Evolutionary conservation across 2,329 filamentous ascomycete species (phyloP), one percentile per base, ranked within the genome.

Genomic region (Fusarium sp.): DNA sequence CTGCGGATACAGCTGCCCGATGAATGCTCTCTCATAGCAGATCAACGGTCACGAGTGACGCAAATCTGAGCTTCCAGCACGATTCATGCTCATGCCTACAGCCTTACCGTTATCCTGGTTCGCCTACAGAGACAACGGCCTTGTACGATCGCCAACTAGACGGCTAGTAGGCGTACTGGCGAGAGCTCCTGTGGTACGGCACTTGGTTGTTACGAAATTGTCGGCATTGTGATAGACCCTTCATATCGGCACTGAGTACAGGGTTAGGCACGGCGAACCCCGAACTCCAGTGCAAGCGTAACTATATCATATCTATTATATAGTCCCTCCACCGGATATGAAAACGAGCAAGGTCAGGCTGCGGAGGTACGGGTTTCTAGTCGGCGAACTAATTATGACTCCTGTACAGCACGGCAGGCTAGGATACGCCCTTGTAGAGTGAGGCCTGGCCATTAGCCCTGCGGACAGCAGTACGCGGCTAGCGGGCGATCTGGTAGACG

Each of bases 211-310:
- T 30, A 63, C 65, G 58, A 59, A 64, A 49, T 37, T 54, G 28
- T 64, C 54, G 47, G 62, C 56, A 60, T 62, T 44, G 38, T 38
- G 25, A 43, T 30, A 57, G 42, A 50, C 52, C 67, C 47, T 68
- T 75, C 54, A 71, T 65, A 54, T 54, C 53, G 58, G 59, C 64
- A 62, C 44, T 42, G 44, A 63, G 58, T 44, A 42, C 49, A 42
- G 40, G 52, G 50, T 61, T 67, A 61, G 40, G 47, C 66, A 53
- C 70, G 70, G 70, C 60, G 65, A 69, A 73, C 54, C 52, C 67
- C 65, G 59, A 59, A 52, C 52, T 53, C 67, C 59, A 62, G 54
- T 50, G 42, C 33, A 60, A 53, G 35, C 30, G 23, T 37, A 57
- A 52, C 64, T 69, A 53, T 69, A 44, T 35, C 63, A 59, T n/a